Evolutionary conservation across 75 land plant species (phyloP).

Genomic region (Larix kaempferi): DNA sequence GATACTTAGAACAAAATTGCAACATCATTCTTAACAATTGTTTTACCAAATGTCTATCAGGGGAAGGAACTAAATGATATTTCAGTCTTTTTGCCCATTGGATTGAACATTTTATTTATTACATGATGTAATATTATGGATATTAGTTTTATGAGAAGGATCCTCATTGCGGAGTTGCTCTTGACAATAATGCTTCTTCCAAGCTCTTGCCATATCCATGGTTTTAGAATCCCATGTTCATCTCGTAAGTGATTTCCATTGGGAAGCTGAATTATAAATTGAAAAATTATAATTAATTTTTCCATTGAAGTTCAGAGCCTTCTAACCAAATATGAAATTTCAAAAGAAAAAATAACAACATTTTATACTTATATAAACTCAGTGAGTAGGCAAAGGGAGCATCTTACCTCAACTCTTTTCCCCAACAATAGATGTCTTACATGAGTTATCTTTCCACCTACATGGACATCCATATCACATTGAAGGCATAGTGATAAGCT

Average conservation of each 20-base stretch:
- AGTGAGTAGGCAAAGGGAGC: neutral
- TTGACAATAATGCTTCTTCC: slow-evolving; percentile 9
- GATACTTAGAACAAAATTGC: too few relatives aligned
- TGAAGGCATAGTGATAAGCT: slow-evolving; percentile 93
- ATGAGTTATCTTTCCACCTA: slow-evolving; percentile 96
- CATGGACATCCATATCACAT: slow-evolving; percentile 97
- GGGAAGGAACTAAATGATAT: neutral
- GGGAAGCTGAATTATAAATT: neutral
- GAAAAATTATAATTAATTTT: neutral
- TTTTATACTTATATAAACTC: neutral
- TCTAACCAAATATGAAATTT: neutral
- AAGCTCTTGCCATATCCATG: slow-evolving; percentile 4
- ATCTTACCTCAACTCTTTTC: slow-evolving; percentile 87
- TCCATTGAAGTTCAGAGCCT: neutral
- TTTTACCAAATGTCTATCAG: too few relatives aligned
- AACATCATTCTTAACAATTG: too few relatives aligned
- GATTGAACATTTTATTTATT: neutral
- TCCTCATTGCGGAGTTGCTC: neutral
- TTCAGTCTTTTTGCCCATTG: neutral
- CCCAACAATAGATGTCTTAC: slow-evolving; percentile 86
- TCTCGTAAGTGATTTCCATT: slow-evolving; percentile 3
- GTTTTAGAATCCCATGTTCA: slow-evolving; percentile 1
- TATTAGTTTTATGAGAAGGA: neutral
- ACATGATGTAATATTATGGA: neutral
- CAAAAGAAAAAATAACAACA: neutral